Evolutionary conservation across 2,329 filamentous ascomycete genomes (phyloP).

Genomic region (Penicillium sp.): DNA sequence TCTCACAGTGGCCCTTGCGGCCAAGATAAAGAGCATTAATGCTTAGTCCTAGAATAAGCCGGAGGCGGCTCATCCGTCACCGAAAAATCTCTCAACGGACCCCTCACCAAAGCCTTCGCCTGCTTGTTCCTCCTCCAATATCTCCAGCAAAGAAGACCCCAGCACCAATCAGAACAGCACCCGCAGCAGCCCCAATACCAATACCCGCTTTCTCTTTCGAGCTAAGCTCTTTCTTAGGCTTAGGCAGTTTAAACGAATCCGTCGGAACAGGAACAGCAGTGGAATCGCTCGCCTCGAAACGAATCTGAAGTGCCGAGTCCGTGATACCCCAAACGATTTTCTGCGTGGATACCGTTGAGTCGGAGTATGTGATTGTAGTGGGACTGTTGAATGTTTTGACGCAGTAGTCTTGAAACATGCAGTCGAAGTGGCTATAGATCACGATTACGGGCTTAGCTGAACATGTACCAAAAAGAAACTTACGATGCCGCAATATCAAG

Average conservation of each 20-base stretch:
- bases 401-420: conserved; percentile 13
- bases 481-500: no score
- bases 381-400: conserved; percentile 7
- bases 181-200: conserved; percentile 7
- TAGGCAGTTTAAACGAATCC: conserved; percentile 2
- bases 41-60: background rate
- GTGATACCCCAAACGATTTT: conserved; percentile 8
- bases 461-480: no score
- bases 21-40: background rate
- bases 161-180: background rate
- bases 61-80: background rate
- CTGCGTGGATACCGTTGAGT: conserved; percentile 7
- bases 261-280: conserved; percentile 9
- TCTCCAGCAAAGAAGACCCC: background rate
- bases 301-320: conserved; percentile 20
- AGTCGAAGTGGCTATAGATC: conserved; percentile 6
- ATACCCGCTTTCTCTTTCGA: conserved; percentile 10
- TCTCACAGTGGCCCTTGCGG: no score
- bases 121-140: background rate
- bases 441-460: no score
- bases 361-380: conserved; percentile 8
- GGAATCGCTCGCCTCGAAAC: conserved; percentile 18
- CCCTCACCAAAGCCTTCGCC: background rate
- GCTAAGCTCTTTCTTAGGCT: conserved; percentile 7
- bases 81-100: background rate